These are phyloP conservation scores for Fraxinus sp. DNA, from an alignment of 305 asterid genomes.

Conservation along the genomic window DNA sequence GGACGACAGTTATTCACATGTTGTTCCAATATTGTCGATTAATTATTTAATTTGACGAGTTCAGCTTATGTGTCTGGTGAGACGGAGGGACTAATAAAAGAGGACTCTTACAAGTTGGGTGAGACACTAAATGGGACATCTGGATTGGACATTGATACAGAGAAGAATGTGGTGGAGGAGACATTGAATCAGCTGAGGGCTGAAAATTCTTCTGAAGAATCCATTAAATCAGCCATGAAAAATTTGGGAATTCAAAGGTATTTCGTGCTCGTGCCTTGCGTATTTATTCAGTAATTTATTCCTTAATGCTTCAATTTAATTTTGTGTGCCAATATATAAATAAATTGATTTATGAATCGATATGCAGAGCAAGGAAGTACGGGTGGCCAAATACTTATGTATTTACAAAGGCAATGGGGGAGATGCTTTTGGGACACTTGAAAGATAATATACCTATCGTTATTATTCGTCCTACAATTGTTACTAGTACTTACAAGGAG, in stretches of 20 bases:
- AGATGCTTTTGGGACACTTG: conserved; percentile 47
- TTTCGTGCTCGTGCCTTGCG: neutral
- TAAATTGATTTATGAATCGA: neutral
- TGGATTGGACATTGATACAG: conserved; percentile 21
- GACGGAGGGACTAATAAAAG: conserved; percentile 19
- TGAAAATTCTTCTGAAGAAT: conserved; percentile 11
- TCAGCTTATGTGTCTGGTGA: conserved; percentile 32
- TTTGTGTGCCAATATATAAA: neutral
- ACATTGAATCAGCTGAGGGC: conserved; percentile 19
- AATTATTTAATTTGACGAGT: neutral
- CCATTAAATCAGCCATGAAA: conserved; percentile 28
- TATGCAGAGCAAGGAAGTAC: conserved; percentile 50
- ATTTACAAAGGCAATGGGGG: conserved; percentile 75
- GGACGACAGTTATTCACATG: neutral
- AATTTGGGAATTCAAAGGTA: conserved; percentile 38
- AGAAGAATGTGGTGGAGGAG: conserved; percentile 24
- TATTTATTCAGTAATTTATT: neutral
- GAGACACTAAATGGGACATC: conserved; percentile 24
- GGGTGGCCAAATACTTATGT: conserved; percentile 81
- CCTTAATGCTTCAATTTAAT: neutral
- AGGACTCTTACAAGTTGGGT: conserved; percentile 17
- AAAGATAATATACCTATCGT: conserved; percentile 38
- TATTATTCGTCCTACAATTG: conserved; percentile 55
- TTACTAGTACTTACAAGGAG: conserved; percentile 56
- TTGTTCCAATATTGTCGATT: neutral